A percentile compares a stretch with the other conserved stretches of the same genome.
Conservation (phyloP, 148 eudicot species). For the Euryodendron excelsum region DNA sequence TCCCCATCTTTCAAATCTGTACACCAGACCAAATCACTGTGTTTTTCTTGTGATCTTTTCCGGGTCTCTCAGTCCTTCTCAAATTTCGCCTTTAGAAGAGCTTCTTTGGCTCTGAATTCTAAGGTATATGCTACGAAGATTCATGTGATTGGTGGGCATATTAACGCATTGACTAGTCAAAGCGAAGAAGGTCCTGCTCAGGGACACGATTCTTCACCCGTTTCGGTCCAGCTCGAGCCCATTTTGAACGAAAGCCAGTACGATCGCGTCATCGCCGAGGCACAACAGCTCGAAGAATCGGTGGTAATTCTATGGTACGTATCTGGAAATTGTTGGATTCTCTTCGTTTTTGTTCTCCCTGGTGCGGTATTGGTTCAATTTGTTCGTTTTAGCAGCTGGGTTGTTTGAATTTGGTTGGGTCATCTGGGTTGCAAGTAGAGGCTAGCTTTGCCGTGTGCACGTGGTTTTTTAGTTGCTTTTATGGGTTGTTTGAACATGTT, state of each 20-base stretch:
- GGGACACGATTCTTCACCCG: constrained; percentile 24
- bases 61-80: too few species aligned
- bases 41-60: background rate
- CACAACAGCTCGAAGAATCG: constrained; percentile 42
- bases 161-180: constrained; percentile 17
- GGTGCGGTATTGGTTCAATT: too few species aligned
- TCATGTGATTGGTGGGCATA: background rate
- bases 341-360: too few species aligned
- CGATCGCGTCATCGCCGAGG: constrained; percentile 47
- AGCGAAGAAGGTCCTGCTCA: constrained; percentile 22
- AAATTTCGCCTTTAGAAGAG: background rate
- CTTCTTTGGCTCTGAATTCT: background rate
- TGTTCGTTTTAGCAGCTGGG: too few species aligned
- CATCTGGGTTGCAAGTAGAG: too few species aligned
- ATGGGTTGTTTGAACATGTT: too few species aligned
- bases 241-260: constrained; percentile 43
- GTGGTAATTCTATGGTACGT: constrained; percentile 44
- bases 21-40: too few species aligned
- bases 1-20: background rate
- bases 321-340: background rate
- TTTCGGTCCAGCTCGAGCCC: constrained; percentile 38
- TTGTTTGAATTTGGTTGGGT: too few species aligned
- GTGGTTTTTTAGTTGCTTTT: too few species aligned
- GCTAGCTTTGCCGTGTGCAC: too few species aligned
- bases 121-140: background rate